Base-by-base conservation (phyloP, 73 alveolate species). In the Diophrys appendiculata region DNA sequence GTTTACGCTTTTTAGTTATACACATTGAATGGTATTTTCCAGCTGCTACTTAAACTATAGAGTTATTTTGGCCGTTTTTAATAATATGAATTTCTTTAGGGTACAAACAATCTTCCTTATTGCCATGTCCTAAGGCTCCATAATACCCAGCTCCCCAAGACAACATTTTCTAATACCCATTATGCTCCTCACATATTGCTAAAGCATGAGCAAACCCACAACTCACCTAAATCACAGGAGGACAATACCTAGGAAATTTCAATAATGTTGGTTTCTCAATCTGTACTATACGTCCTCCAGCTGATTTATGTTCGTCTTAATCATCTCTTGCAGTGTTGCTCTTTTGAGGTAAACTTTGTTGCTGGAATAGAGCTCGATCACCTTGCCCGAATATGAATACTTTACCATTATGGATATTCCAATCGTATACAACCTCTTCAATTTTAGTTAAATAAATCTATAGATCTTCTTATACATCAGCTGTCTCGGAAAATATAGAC, bases 21-120 rank as follows among this genome's bases (percentile, higher is more conserved):
- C 92, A 90, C 95, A 91, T 77, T 77, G 97, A 91, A 84, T 91
- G 97, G 79, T 80, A 88, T 72, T 91, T 91, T 24, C 97, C 97
- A 25, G 93, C 87, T 33, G 94, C 56, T 54, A 91, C 80, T 56
- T 83, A 80, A 43, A 69, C 81, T 24, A 91, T 88, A 65, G 68
- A 82, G 68, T 88, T 55, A 88, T 86, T 34, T 89, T 91, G 77
- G 33, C 60, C 79, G 2, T 72, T 29, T 33, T 72, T 72, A 3
- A 24, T 55, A 29, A 80, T 80, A 29, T 24, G 22, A 27, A 80
- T 53, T 29, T 23, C 60, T 71, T 60, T 72, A 1, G 89, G 89
- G 22, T 70, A 65, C 1, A 24, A 1, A 23, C 70, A 27, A 80
- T 80, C 83, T 35, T 80, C 82, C 43, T 83, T 80, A n/a, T 67